Evolutionary conservation across 805 yeast genomes (phyloP), one percentile per base, ranked within the genome.

Genomic region (Kuraishia ogatae): DNA sequence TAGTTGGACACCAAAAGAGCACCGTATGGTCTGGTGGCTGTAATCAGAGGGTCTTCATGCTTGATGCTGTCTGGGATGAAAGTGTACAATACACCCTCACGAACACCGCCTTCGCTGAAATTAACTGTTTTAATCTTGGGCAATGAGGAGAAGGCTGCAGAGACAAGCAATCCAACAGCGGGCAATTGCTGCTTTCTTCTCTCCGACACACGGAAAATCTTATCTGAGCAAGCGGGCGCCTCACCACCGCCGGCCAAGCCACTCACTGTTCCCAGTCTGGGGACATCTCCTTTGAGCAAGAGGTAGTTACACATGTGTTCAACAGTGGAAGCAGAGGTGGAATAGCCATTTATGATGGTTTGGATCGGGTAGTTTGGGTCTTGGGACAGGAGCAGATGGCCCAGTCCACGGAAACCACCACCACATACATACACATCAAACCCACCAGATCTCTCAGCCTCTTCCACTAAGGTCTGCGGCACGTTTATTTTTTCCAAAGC

Each of bases 51-150:
- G 61, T 87, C 93, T 62, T 84, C 85, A 2, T 78, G 68, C 58
- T 85, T 77, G 29, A 85, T 74, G 43, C 75, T 75, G 21, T 76
- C 70, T 21, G 89, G 83, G 39, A 87, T 70, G 62, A 78, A 77
- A 6, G 87, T 81, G 64, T 81, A 87, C 43, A 87, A 62, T 1
- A 84, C 82, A 57, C 93, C 93, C 69, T 87, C 93, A 60, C 93
- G 74, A 22, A 86, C 85, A 56, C 91, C 91, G 59, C 90, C 91
- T 65, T 86, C 90, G 55, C 84, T 78, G 65, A 87, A 87, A 60
- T 84, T 82, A 26, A 87, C 77, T 1, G 85, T 78, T 60, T 80
- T 80, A 48, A 85, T 74, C 39, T 71, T 72, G 19, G 90, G 89
- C 39, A 85, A 67, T 0, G 83, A 77, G 57, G 81, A 83, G 61